Base-by-base conservation (phyloP, 2,329 filamentous ascomycete genomes). In the Monosporascus ibericus region DNA sequence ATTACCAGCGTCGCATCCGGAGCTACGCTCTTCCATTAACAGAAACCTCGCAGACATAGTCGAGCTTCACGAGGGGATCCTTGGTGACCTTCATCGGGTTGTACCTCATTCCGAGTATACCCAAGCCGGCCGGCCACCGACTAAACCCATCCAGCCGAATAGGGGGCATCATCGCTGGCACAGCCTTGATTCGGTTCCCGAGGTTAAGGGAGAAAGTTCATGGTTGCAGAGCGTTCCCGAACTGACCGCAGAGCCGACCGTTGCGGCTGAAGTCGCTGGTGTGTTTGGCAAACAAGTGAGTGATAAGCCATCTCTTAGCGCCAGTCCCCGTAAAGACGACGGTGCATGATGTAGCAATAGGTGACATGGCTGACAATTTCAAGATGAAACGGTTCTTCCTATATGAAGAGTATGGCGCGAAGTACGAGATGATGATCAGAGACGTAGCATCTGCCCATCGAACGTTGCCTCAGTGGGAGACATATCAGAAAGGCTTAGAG, bases 391-490 rank as follows among this genome's bases (percentile, higher is more conserved):
- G 85, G 0, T 94, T 97, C 71, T 87, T 88, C 65, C 77, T 87
- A 48, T 99, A 99, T 66, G 88, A 95, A 71, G 89, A 95, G 61
- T 99, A 96, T 67, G 88, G 89, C 37, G 87, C 88, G 49, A 92
- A 92, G 65, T 95, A 94, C 68, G 90, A 95, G 60, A 78, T 90
- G 59, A 88, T 96, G 76, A 84, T 87, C 47, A 84, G 87, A 58
- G 90, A 95, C 57, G 74, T 95, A 37, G 82, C 85, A 36, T 78
- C 85, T 25, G 78, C 86, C 17, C 83, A 88, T 56, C 80, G 84
- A 54, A 81, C 79, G 6, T 80, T 89, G 59, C 83, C 84, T 24
- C 79, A 87, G 48, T 95, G 90, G 89, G 80, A 85, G 44, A 79
- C 82, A 5, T 92, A 91, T 64, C 91, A 96, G 63, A 86, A 83